These are phyloP conservation scores for Arabidopsis thaliana DNA, from an alignment of 345 rosid genomes.

Conservation along the genomic window TAIR10.1 NC_003070.9:27872501-27873000, in stretches of 20 bases:
- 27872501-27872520: slow-evolving; percentile 81
- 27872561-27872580: slow-evolving; percentile 60
- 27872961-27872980: slow-evolving; percentile 62
- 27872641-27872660: slow-evolving; percentile 59
- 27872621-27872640: slow-evolving; percentile 53
- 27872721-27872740: slow-evolving; percentile 50
- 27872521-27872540: slow-evolving; percentile 67
- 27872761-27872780: slow-evolving; percentile 54
- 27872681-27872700: slow-evolving; percentile 55
- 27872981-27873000: slow-evolving; percentile 57
- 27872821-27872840: slow-evolving; percentile 57
- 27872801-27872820: slow-evolving; percentile 40
- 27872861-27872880: slow-evolving; percentile 50
- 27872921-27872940: slow-evolving; percentile 69
- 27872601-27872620: slow-evolving; percentile 62
- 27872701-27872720: slow-evolving; percentile 57
- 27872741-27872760: slow-evolving; percentile 61
- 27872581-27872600: slow-evolving; percentile 63
- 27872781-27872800: slow-evolving; percentile 69
- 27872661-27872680: slow-evolving; percentile 51
- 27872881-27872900: slow-evolving; percentile 46
- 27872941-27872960: slow-evolving; percentile 67
- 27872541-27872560: slow-evolving; percentile 60
- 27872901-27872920: slow-evolving; percentile 37
- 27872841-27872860: slow-evolving; percentile 60